Evolutionary conservation across 176 grass and related monocot genomes (phyloP), one percentile per base, ranked within the genome.

Genomic region (Secale cereale): DNA sequence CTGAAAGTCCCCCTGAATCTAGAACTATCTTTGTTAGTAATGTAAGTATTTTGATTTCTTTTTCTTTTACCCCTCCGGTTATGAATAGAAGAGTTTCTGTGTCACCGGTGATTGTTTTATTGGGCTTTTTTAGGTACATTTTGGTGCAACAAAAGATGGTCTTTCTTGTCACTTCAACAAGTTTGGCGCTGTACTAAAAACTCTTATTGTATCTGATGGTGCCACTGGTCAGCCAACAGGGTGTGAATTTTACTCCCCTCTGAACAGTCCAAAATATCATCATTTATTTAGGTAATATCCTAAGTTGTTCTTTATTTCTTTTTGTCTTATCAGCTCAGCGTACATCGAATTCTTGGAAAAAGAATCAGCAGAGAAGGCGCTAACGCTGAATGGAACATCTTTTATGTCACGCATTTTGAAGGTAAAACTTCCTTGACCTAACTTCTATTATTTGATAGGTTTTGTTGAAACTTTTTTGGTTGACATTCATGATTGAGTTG

Each of bases 361-460:
- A 87, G 93, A 99, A 86, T 91, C 97, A 57, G 90, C 90, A 43
- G 97, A 96, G 61, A 76, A 87, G 63, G 97, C 97, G 46, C 73
- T 99, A 82, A 84, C 84, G 13, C 77, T 99, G 65, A 94, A 99
- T 3, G 91, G 93, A 11, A 94, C 93, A 48, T 99, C 97, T 76
- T 99, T 99, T 76, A 99, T 99, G 97, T 99, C 91, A 22, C 97
- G 97, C 54, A 92, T 99, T 87, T 65, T 99, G 36, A 99, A 99
- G 97, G 97, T 94, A 91, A 88, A 64, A 32, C 6, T 40, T 9
- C n/a, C 6, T 60, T 36, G 15, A 73, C 67, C 35, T 23, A 46
- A 77, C 12, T 56, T 69, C 20, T 60, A 57, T 26, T 61, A 41
- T 79, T 45, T 35, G 22, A 54, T 65, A 39, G 12, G 30, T 70